Percentiles rank a stretch among this genome's conserved stretches.
phyloP scores from a whole-genome alignment of 2,329 filamentous ascomycete species.

The Davidsoniella neocaledoniae region DNA sequence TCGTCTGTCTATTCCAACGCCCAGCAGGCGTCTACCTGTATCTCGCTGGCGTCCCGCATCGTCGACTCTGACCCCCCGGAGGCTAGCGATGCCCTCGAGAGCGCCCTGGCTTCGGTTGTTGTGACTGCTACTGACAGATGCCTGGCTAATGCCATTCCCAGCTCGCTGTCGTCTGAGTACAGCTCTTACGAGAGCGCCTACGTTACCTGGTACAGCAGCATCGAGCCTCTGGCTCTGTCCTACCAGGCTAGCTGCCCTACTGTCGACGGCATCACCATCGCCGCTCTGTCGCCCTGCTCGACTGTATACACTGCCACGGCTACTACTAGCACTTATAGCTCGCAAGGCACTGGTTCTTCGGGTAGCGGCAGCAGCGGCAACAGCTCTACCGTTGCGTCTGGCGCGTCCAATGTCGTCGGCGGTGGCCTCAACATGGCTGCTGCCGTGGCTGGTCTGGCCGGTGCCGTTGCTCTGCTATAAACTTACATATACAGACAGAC shows the following conservation, averaged over 20 bases:
- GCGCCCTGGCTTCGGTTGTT: slow-evolving; percentile 16
- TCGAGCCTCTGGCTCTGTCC: slow-evolving; percentile 15
- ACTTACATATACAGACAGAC: not conserved
- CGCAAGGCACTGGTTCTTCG: not conserved
- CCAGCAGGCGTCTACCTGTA: slow-evolving; percentile 9
- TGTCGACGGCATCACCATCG: slow-evolving; percentile 1
- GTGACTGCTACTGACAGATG: slow-evolving; percentile 19
- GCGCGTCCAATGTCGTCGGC: not conserved
- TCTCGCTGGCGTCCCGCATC: slow-evolving; percentile 6
- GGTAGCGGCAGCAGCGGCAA: not conserved
- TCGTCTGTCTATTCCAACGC: slow-evolving; percentile 6
- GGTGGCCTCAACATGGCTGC: slow-evolving; percentile 13
- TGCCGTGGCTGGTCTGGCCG: slow-evolving; percentile 17
- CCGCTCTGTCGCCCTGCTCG: slow-evolving; percentile 6
- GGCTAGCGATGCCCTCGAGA: slow-evolving; percentile 8
- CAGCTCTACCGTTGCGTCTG: not conserved
- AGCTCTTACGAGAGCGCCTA: slow-evolving; percentile 19
- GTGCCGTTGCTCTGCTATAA: slow-evolving; percentile 16
- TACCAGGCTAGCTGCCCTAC: slow-evolving; percentile 6
- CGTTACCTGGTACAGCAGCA: slow-evolving; percentile 18
- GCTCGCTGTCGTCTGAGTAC: slow-evolving; percentile 19
- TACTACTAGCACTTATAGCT: no score
- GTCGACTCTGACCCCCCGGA: slow-evolving; percentile 9
- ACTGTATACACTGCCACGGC: not conserved
- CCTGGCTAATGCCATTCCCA: slow-evolving; percentile 18